Evolutionary conservation across 192 early-diverging fungal species (phyloP).

Genomic region (Umbelopsis sp.): DNA sequence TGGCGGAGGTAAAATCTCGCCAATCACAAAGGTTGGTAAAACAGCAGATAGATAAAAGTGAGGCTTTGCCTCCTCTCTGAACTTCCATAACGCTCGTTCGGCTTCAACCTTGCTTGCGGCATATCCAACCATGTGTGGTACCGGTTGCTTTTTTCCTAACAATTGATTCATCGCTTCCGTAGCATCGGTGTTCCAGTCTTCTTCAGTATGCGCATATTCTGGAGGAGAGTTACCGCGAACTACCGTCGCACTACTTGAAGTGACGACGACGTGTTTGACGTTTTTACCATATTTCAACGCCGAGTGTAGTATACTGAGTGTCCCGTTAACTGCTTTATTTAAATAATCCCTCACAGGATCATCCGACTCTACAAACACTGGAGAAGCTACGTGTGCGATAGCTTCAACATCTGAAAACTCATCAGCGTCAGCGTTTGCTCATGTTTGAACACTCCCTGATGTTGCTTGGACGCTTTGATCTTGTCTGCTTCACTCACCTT

Average conservation of each 20-base stretch:
- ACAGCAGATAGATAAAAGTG: slow-evolving; percentile 10
- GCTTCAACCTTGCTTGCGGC: slow-evolving; percentile 14
- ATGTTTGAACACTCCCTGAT: too few species aligned
- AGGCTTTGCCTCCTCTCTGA: slow-evolving; percentile 12
- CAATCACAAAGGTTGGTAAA: background rate
- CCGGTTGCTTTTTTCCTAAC: background rate
- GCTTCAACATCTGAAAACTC: slow-evolving; percentile 27
- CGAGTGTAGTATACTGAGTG: slow-evolving; percentile 41
- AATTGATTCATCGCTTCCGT: background rate
- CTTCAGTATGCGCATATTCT: slow-evolving; percentile 2
- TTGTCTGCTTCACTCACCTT: slow-evolving; percentile 5
- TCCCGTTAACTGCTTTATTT: slow-evolving; percentile 49
- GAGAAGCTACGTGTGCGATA: slow-evolving; percentile 48
- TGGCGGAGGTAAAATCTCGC: background rate
- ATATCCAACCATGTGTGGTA: background rate
- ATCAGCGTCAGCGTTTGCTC: background rate
- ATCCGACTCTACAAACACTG: slow-evolving; percentile 23
- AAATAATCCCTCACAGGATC: slow-evolving; percentile 31
- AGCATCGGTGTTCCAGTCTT: slow-evolving; percentile 22
- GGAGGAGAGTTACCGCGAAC: background rate
- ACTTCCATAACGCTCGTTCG: slow-evolving; percentile 19
- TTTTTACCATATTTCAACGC: slow-evolving; percentile 14
- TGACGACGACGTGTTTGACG: slow-evolving; percentile 51
- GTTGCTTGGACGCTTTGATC: too few species aligned
- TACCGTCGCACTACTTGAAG: slow-evolving; percentile 31